These are phyloP conservation scores for Esteya vermicola DNA, from an alignment of 2,329 filamentous ascomycete species.

Conservation along the genomic window DNA sequence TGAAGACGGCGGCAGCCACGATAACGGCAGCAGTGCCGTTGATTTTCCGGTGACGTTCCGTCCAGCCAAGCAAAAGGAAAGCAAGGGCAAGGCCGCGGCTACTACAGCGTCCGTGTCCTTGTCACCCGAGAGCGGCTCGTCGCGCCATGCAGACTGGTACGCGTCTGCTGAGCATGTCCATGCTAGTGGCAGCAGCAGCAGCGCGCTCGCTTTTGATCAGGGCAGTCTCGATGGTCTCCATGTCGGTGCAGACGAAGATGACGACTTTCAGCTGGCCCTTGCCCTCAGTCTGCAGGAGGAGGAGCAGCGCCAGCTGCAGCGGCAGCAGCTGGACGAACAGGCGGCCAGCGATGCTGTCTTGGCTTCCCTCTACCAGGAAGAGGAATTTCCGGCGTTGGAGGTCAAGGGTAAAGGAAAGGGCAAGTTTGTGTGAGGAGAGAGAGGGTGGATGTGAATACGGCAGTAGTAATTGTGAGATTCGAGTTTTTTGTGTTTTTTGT, in stretches of 20 bases:
- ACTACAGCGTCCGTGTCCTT: conserved; percentile 6
- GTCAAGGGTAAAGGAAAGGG: conserved; percentile 18
- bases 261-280: conserved; percentile 46
- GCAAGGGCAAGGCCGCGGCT: not conserved
- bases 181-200: conserved; percentile 1
- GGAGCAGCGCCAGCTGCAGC: conserved; percentile 18
- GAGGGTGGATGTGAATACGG: not conserved
- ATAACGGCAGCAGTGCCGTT: conserved; percentile 1
- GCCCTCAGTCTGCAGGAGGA: conserved; percentile 45
- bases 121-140: not conserved
- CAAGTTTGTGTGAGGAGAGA: not conserved
- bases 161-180: too few relatives aligned
- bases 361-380: conserved; percentile 11
- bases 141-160: not conserved
- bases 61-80: not conserved
- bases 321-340: conserved; percentile 11
- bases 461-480: not conserved
- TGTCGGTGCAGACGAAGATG: conserved; percentile 23
- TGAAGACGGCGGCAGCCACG: conserved; percentile 17
- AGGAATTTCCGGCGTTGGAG: conserved; percentile 18
- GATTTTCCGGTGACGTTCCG: conserved; percentile 26
- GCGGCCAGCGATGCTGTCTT: conserved; percentile 9
- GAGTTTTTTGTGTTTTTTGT: not conserved
- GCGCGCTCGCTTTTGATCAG: too few relatives aligned
- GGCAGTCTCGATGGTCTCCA: too few relatives aligned